These are phyloP conservation scores for Ceratocystis smalleyi DNA, from an alignment of 2,329 filamentous ascomycete genomes.

Conservation along the genomic window DNA sequence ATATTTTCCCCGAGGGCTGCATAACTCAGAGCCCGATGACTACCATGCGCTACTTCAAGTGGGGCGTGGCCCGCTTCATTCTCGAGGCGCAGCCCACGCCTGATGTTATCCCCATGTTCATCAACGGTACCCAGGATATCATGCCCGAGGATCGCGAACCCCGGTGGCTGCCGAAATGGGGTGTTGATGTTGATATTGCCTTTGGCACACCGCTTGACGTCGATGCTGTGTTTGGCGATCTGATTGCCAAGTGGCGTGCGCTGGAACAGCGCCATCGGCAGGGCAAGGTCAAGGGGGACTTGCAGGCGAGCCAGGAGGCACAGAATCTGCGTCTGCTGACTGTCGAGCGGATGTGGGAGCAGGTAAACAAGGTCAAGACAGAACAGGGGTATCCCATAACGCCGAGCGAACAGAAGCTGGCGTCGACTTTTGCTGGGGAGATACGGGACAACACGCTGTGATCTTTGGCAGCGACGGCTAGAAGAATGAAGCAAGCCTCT, in stretches of 20 bases:
- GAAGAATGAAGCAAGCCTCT: background rate
- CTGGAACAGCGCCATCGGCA: constrained; percentile 11
- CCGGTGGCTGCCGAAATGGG: constrained; percentile 60
- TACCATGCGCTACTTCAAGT: constrained; percentile 92
- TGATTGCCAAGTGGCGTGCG: constrained; percentile 58
- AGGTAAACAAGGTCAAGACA: constrained; percentile 63
- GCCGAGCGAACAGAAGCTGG: constrained; percentile 58
- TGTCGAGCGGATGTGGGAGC: constrained; percentile 58
- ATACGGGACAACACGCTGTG: constrained; percentile 13
- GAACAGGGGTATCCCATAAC: constrained; percentile 62
- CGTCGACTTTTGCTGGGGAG: constrained; percentile 61
- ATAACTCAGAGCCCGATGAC: constrained; percentile 72
- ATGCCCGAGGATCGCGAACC: constrained; percentile 84
- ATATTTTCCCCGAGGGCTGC: constrained; percentile 90
- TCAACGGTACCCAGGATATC: constrained; percentile 73
- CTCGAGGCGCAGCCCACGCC: constrained; percentile 78
- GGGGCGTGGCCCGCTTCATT: constrained; percentile 83
- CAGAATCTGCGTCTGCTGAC: constrained; percentile 58
- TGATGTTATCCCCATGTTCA: constrained; percentile 83
- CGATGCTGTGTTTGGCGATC: constrained; percentile 60
- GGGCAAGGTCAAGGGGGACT: constrained; percentile 34
- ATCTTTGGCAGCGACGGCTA: too few relatives aligned
- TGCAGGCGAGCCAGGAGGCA: constrained; percentile 60
- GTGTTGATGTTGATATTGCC: constrained; percentile 53
- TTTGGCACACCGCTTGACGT: constrained; percentile 67